Conservation (phyloP, 2,329 filamentous ascomycete genomes). For the Ophiocordyceps camponoti-floridani region DNA sequence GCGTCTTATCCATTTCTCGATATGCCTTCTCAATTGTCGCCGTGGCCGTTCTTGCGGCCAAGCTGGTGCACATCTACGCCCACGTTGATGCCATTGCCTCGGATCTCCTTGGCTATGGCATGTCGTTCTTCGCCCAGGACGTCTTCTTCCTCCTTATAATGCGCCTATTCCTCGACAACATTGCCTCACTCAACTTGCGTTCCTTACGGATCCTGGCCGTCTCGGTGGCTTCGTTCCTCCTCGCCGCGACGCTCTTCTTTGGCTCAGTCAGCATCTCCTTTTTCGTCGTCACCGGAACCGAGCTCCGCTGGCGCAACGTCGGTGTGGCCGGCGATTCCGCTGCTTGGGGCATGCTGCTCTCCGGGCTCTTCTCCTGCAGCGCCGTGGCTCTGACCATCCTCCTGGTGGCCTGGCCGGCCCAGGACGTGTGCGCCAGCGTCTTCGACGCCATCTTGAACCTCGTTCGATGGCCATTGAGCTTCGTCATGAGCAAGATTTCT, state of each 20-base stretch:
- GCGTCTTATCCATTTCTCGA: constrained; percentile 4
- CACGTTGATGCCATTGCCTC: constrained; percentile 12
- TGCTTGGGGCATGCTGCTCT: constrained; percentile 10
- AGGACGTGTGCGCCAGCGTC: constrained; percentile 7
- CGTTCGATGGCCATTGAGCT: constrained; percentile 5
- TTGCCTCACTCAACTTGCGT: constrained; percentile 5
- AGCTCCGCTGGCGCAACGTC: constrained; percentile 17
- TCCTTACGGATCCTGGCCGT: constrained; percentile 9
- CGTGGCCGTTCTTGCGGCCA: constrained; percentile 13
- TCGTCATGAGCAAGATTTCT: constrained; percentile 4
- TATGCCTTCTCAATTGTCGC: constrained; percentile 14
- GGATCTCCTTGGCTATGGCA: constrained; percentile 13
- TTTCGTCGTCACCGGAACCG: constrained; percentile 13
- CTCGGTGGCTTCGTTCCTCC: constrained; percentile 6
- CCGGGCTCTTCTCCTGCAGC: constrained; percentile 8
- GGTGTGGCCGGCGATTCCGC: constrained; percentile 13
- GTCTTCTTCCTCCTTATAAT: constrained; percentile 12
- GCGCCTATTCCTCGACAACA: constrained; percentile 11
- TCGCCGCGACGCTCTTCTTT: constrained; percentile 7
- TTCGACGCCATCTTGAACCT: constrained; percentile 7
- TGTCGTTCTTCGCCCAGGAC: constrained; percentile 18
- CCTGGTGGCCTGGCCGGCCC: constrained; percentile 5
- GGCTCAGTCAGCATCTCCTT: constrained; percentile 8
- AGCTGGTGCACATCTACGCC: constrained; percentile 14
- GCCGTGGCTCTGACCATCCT: constrained; percentile 3